Evolutionary conservation across 2,329 filamentous ascomycete species (phyloP).

Genomic region (Beauveria sp.): DNA sequence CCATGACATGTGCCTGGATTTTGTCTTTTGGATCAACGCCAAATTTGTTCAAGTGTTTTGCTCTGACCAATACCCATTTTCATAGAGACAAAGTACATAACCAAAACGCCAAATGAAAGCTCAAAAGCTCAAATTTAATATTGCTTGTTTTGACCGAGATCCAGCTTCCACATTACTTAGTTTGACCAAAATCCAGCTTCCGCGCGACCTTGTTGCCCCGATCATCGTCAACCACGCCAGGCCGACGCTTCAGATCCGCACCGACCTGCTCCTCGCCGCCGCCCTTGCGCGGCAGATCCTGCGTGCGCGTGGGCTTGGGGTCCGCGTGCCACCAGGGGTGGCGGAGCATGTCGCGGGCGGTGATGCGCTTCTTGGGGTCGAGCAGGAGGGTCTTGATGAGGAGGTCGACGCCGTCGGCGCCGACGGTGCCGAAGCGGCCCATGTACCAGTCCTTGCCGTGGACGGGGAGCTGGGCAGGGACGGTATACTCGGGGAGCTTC

Average conservation of each 20-base stretch:
- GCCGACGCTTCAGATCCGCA: conserved; percentile 69
- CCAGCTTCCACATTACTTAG: background rate
- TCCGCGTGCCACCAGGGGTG: conserved; percentile 83
- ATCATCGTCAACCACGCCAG: conserved; percentile 60
- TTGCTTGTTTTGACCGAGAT: conserved; percentile 49
- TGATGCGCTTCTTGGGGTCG: conserved; percentile 79
- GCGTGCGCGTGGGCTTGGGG: conserved; percentile 73
- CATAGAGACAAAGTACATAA: too few species aligned
- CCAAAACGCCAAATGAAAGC: background rate
- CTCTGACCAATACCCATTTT: background rate
- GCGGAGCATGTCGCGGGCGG: conserved; percentile 66
- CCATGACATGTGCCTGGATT: background rate
- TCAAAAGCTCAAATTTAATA: background rate
- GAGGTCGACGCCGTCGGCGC: conserved; percentile 76
- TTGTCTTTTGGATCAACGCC: background rate
- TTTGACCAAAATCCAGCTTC: conserved; percentile 66
- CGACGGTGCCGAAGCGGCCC: conserved; percentile 70
- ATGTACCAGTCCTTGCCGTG: conserved; percentile 66
- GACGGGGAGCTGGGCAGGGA: conserved; percentile 54
- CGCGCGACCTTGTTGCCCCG: conserved; percentile 70
- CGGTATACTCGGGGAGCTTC: conserved; percentile 71
- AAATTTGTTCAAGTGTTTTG: background rate
- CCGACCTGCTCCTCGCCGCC: conserved; percentile 69
- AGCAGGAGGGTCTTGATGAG: conserved; percentile 77
- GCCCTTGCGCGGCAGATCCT: conserved; percentile 71